Evolutionary conservation across 495 filamentous ascomycete species (phyloP).

Genomic region (Aspergillus hancockii): DNA sequence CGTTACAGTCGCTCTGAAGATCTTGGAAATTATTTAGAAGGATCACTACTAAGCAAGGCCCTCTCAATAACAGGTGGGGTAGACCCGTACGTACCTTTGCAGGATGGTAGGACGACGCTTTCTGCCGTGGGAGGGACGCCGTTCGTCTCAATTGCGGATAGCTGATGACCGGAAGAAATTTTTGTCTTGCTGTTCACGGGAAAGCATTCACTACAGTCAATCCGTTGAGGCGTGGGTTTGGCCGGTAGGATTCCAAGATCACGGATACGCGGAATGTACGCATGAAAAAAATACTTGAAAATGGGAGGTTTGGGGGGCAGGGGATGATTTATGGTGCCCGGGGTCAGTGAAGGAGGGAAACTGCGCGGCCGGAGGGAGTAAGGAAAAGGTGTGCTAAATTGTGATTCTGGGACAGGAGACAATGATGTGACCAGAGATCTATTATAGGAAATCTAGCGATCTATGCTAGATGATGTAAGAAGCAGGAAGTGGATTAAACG

Average conservation of each 20-base stretch:
- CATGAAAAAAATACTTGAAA: slow-evolving; percentile 1
- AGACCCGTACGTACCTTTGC: not conserved
- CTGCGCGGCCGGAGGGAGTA: not conserved
- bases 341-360: not conserved
- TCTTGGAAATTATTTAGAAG: not conserved
- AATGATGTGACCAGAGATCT: not conserved
- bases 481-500: not conserved
- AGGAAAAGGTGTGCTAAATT: not conserved
- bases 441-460: not conserved
- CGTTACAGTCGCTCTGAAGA: not conserved
- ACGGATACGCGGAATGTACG: not conserved
- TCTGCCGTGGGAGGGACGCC: not conserved
- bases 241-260: not conserved
- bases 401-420: not conserved
- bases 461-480: not conserved
- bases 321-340: not conserved
- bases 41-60: not conserved
- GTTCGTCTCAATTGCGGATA: not conserved
- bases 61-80: not conserved
- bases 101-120: not conserved
- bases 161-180: not conserved
- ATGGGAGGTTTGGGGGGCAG: slow-evolving; percentile 1
- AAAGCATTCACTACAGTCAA: not conserved
- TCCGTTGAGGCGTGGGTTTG: not conserved
- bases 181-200: not conserved